Evolutionary conservation across 345 rosid species (phyloP), one percentile per base, ranked within the genome.

Genomic region (Limnanthes douglasii): DNA sequence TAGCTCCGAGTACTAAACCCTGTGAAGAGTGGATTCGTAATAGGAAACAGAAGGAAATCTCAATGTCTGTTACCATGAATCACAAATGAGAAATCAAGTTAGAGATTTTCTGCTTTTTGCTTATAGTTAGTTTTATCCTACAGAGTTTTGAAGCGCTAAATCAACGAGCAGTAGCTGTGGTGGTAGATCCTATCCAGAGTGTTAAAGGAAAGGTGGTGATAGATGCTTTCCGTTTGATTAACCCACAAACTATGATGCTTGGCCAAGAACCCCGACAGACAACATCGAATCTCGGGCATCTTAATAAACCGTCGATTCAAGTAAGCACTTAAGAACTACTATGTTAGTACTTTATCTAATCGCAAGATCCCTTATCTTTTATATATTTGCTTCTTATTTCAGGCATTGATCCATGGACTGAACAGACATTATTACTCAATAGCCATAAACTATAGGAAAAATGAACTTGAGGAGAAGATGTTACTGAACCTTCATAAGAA

Each of bases 181-280:
- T 84, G 39, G 95, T 84, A 32, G 95, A 84, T 53, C 95, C 95
- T 15, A 84, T 79, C 50, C 86, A 79, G 64, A 75, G 95, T 37
- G 93, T 84, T 16, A 75, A 79, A 59, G 95, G 95, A 34, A 78
- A 84, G 64, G 93, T 84, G 50, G 95, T 78, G 38, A 78, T 84
- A 36, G 95, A 84, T 62, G 86, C 86, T 6, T 84, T 84, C 53
- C 93, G 93, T 10, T 60, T 76, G 48, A 84, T 84, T 40, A 84
- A 79, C 50, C 95, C 93, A 20, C 95, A 75, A 33, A 84, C 95
- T 21, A 84, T 84, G 73, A 84, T 84, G 95, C 93, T 84, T 61
- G 93, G 95, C 39, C 93, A 84, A 65, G 93, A 84, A 62, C 93
- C 93, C 15, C 64, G 95, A 13, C 95, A 84, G 43, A 84, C 95